phyloP scores from a whole-genome alignment of 257 asterid genomes.

The Nicotiana attenuata region DNA sequence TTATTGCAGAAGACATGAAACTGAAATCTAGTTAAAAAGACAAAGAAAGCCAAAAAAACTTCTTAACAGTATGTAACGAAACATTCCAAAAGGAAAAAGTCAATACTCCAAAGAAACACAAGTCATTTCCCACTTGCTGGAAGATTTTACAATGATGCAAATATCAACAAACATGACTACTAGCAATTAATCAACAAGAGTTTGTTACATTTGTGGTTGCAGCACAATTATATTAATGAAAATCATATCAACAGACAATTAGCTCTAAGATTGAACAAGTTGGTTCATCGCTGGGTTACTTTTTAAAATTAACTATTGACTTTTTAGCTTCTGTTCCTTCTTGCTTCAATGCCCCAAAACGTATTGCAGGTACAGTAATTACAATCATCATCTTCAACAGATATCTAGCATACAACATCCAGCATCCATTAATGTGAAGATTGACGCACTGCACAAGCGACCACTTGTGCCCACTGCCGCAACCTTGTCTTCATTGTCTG shows the following conservation, averaged over 20 bases:
- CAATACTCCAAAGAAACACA: conserved; percentile 3
- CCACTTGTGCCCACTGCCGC: conserved; percentile 79
- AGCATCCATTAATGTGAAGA: conserved; percentile 22
- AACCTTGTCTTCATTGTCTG: conserved; percentile 63
- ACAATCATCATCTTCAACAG: not conserved
- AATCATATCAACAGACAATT: not conserved
- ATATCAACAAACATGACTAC: conserved; percentile 15
- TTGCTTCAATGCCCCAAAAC: not conserved
- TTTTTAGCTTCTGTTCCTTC: not conserved
- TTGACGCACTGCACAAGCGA: conserved; percentile 70
- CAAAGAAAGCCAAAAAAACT: not conserved
- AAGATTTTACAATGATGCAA: not conserved
- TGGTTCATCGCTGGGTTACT: conserved; percentile 7
- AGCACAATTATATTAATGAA: not conserved
- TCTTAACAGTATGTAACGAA: not conserved
- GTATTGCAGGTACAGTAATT: not conserved
- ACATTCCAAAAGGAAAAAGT: conserved; percentile 9
- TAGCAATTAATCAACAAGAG: conserved; percentile 19
- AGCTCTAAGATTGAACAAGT: conserved; percentile 10
- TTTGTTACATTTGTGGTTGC: conserved; percentile 11
- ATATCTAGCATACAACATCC: not conserved
- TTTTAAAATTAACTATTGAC: not conserved
- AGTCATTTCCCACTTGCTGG: conserved; percentile 16
- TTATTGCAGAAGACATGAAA: not conserved
- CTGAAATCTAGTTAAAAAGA: not conserved